A percentile compares a stretch with the other conserved stretches of the same genome.
phyloP scores from a whole-genome alignment of 345 rosid genomes.

The Hibiscus tridactylites region DNA sequence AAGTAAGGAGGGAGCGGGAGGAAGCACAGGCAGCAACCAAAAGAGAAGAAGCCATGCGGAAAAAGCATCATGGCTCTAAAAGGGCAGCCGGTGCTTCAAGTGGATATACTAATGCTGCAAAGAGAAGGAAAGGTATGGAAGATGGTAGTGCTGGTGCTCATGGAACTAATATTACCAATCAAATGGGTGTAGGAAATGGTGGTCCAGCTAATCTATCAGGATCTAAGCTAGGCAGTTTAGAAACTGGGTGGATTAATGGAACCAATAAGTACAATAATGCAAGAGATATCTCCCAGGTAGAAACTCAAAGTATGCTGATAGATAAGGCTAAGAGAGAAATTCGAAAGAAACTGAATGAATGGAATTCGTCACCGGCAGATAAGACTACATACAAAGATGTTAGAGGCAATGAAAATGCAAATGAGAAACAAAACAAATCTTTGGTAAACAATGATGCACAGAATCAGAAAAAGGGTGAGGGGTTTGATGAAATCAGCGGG shows the following conservation, averaged over 20 bases:
- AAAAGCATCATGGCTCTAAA: constrained; percentile 31
- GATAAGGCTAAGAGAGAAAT: constrained; percentile 38
- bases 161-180: constrained; percentile 23
- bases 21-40: constrained; percentile 41
- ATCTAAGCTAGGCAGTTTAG: constrained; percentile 13
- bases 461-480: constrained; percentile 9
- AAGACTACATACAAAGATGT: constrained; percentile 16
- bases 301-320: constrained; percentile 29
- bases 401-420: constrained; percentile 11
- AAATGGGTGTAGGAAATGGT: constrained; percentile 16
- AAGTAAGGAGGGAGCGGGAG: constrained; percentile 48
- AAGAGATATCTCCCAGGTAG: constrained; percentile 31
- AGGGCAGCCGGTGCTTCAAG: constrained; percentile 22
- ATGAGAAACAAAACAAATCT: constrained; percentile 17
- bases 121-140: constrained; percentile 40
- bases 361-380: constrained; percentile 8
- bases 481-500: not conserved
- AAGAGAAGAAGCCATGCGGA: constrained; percentile 32
- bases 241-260: constrained; percentile 21
- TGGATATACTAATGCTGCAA: constrained; percentile 24
- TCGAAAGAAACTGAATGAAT: constrained; percentile 29
- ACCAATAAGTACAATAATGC: constrained; percentile 14
- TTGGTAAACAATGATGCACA: constrained; percentile 4
- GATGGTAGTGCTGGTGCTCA: constrained; percentile 21
- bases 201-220: constrained; percentile 10